Evolutionary conservation across 129 eudicot genomes (phyloP).

Genomic region (Daucus carota): DH1_v3.0 NC_030385.2:14797001-14797500

Average conservation of each 20-base stretch:
- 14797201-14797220: not conserved
- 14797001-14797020: not conserved
- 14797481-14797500: slow-evolving; percentile 91
- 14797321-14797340: slow-evolving; percentile 71
- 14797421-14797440: not conserved
- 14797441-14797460: not conserved
- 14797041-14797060: not conserved
- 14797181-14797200: not conserved
- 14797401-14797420: not conserved
- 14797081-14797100: not conserved
- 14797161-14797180: not conserved
- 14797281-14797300: slow-evolving; percentile 36
- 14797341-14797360: slow-evolving; percentile 77
- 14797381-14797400: not conserved
- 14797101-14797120: not conserved
- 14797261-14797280: not conserved
- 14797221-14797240: slow-evolving; percentile 10
- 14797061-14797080: not conserved
- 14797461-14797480: not conserved
- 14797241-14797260: not conserved
- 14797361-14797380: slow-evolving; percentile 79
- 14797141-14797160: not conserved
- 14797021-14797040: not conserved
- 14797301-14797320: slow-evolving; percentile 86
- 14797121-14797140: not conserved